Evolutionary conservation across 73 alveolate genomes (phyloP).

Genomic region (Paramecium sonneborni): DNA sequence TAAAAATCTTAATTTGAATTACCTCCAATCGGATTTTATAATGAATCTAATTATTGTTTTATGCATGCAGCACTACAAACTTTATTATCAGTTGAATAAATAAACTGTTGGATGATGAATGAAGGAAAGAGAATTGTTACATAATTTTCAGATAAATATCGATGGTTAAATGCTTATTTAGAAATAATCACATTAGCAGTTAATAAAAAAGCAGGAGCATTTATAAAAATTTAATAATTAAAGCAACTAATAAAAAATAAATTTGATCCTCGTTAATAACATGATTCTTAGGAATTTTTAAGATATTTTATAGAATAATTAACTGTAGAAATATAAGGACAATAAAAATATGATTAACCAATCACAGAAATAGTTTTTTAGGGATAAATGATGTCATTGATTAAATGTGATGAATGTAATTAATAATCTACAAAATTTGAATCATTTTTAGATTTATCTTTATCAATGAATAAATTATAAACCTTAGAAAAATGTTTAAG

Average conservation of each 20-base stretch:
- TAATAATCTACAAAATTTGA: neutral
- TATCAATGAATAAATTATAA: neutral
- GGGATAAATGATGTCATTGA: conserved; percentile 29
- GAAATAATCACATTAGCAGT: neutral
- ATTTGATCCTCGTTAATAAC: conserved; percentile 32
- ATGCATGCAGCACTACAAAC: conserved; percentile 42
- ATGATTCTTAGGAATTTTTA: conserved; percentile 34
- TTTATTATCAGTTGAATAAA: neutral
- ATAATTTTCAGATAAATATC: neutral
- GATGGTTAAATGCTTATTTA: neutral
- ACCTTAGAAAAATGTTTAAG: conserved; percentile 18
- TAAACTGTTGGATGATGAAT: conserved; percentile 32
- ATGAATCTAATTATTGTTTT: conserved; percentile 29
- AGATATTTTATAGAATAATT: conserved; percentile 22
- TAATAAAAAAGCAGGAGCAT: conserved; percentile 45
- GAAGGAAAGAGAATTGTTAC: neutral
- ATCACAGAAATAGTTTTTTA: conserved; percentile 29
- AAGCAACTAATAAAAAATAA: neutral
- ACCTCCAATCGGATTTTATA: conserved; percentile 44
- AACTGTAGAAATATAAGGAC: conserved; percentile 11
- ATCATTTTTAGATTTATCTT: conserved; percentile 25
- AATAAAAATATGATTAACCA: conserved; percentile 37
- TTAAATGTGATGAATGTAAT: neutral
- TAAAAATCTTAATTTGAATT: conserved; percentile 9
- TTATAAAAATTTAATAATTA: neutral